Evolutionary conservation across 2,329 filamentous ascomycete species (phyloP).

Genomic region (Colletotrichum tamarilloi): DNA sequence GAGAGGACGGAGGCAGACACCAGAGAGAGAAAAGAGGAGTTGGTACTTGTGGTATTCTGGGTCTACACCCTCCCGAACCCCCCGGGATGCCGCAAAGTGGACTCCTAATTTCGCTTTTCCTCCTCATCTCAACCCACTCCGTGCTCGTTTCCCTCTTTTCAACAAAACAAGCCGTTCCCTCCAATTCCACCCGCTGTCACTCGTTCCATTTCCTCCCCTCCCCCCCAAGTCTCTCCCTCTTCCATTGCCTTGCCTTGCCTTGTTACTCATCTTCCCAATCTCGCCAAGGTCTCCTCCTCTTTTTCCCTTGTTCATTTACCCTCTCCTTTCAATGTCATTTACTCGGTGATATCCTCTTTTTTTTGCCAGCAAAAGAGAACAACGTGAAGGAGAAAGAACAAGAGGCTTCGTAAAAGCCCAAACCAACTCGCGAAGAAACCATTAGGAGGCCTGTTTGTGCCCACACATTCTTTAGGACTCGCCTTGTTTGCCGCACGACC

Average conservation of each 20-base stretch:
- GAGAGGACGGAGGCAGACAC: background rate
- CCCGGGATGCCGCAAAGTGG: slow-evolving; percentile 36
- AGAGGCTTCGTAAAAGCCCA: background rate
- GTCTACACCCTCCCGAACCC: slow-evolving; percentile 30
- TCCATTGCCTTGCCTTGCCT: slow-evolving; percentile 30
- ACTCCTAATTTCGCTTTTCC: slow-evolving; percentile 36
- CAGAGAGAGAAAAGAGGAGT: background rate
- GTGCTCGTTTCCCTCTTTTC: slow-evolving; percentile 47
- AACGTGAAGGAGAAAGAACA: background rate
- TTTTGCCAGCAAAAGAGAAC: slow-evolving; percentile 13
- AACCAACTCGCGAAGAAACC: background rate
- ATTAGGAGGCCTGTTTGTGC: slow-evolving; percentile 16
- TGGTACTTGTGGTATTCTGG: slow-evolving; percentile 4
- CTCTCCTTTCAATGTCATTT: slow-evolving; percentile 32
- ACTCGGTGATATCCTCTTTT: slow-evolving; percentile 33
- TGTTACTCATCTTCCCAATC: slow-evolving; percentile 35
- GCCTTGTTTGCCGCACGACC: slow-evolving; percentile 28
- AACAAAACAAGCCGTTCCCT: slow-evolving; percentile 53
- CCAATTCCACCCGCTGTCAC: slow-evolving; percentile 42
- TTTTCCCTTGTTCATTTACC: slow-evolving; percentile 24
- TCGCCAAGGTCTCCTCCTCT: slow-evolving; percentile 30
- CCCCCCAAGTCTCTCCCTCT: slow-evolving; percentile 40
- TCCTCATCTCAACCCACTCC: slow-evolving; percentile 41
- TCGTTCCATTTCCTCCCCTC: slow-evolving; percentile 54
- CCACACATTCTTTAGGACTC: slow-evolving; percentile 33